These are phyloP conservation scores for Salix exigua DNA, from an alignment of 345 rosid genomes.

Conservation along the genomic window DNA sequence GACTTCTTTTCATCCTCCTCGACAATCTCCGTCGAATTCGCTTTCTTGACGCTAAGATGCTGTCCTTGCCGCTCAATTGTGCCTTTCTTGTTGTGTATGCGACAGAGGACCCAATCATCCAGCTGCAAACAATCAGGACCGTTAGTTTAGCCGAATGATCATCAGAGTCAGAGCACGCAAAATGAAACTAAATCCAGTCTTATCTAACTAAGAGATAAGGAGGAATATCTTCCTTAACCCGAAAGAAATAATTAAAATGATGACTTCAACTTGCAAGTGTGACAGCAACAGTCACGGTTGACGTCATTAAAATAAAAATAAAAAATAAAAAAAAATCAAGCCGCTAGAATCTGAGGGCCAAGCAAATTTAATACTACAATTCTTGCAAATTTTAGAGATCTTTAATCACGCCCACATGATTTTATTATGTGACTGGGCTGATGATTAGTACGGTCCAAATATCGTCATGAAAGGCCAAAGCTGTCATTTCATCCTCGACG, in stretches of 20 bases:
- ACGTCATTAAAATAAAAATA: no score
- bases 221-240: conserved; percentile 18
- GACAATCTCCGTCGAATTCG: neutral
- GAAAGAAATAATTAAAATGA: neutral
- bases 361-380: neutral
- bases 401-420: neutral
- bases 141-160: neutral
- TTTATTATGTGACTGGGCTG: neutral
- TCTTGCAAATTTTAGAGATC: neutral
- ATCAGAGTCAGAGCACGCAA: neutral
- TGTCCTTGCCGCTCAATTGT: conserved; percentile 47
- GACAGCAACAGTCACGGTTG: neutral
- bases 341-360: neutral
- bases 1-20: conserved; percentile 46
- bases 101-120: conserved; percentile 97
- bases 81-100: conserved; percentile 94
- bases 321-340: no score
- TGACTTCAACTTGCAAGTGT: neutral
- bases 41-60: neutral
- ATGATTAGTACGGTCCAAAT: neutral
- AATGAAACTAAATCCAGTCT: neutral
- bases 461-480: conserved; percentile 3
- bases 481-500: conserved; percentile 8
- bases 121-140: conserved; percentile 41
- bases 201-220: conserved; percentile 8